Evolutionary conservation across 371 early-diverging fungal genomes (phyloP), one percentile per base, ranked within the genome.

Genomic region (Basidiobolus meristosporus): DNA sequence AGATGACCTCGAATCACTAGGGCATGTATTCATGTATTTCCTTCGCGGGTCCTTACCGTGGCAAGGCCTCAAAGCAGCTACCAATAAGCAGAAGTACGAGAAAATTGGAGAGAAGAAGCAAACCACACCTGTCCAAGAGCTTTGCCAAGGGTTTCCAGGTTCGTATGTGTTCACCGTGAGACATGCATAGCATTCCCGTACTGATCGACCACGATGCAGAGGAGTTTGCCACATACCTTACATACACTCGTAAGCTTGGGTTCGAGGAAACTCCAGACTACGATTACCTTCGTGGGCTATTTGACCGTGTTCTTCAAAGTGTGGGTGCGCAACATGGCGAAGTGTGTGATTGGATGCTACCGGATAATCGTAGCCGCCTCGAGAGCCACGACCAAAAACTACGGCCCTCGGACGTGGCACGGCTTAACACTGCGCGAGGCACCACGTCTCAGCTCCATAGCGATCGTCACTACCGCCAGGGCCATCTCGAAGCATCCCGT

Each of bases 1-100:
- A 41, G 99, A 99, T 62, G 99, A 99, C 60, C 63, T 99, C 39
- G 99, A 99, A 59, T 82, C 95, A 21, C 71, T 99, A 42, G 98
- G 96, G 3, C 97, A 98, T 63, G 98, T 97, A 14, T 85, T 99
- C 45, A 84, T 99, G 75, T 99, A 98, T 70, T 97, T 99, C 52
- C 59, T 91, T 46, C 82, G 96, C 39, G 98, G 98, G 9, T 73
- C 78, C n/a, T 63, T 99, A 29, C 99, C 99, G 5, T 99, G 99
- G 99, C 98, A 98, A 60, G 93, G 92, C 3, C 62, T 98, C 14
- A 95, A 93, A 64, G 99, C 96, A 3, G 92, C 89, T 19, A 92
- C 90, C 40, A 98, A 98, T 71, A 82, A 87, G 57, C 97, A 98
- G 65, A 98, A 98, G 57, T 98, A 95, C 56, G 92, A 96, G 52